Base-by-base conservation (phyloP, 768 basidiomycete genomes). In the Tricholoma matsutake region DNA sequence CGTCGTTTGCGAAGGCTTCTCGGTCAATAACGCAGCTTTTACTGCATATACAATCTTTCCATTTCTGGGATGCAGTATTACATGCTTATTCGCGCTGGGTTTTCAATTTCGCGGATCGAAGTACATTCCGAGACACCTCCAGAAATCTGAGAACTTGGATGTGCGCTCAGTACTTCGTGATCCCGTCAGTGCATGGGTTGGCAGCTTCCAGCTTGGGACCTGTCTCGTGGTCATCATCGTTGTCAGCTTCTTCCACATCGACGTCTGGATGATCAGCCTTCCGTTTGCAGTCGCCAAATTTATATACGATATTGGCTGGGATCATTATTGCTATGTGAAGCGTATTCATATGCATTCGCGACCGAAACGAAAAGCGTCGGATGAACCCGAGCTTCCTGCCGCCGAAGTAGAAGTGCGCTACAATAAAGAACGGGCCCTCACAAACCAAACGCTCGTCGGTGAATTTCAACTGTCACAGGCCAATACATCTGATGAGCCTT, bases 1-100 rank as follows among this genome's bases (percentile, higher is more conserved):
- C 20, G 90, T 98, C 52, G 86, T 97, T 22, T 91, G 92, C 54
- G 93, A 92, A 57, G 92, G 93, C 0, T 94, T 97, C 70, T 69
- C 77, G 4, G 80, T 96, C 51, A 88, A 89, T 54, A 91, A 92
- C 63, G 82, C 84, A 8, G 84, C 85, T 0, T 95, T 90, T 73
- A 91, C 90, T 0, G 90, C 88, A 0, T 94, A 94, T 74, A 85
- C 89, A 14, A 88, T 92, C 54, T 76, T 96, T 11, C 93, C 94
- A 0, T 91, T 94, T 67, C 69, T 96, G 29, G 87, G 83, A 3
- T 78, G 87, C 79, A 71, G 69, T 78, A 52, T 86, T n/a, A 80
- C 85, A 6, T 91, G 87, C 69, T 86, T 86, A 59, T 62, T 79
- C 1, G 83, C 78, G n/a, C 79, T 88, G 31, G 78, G 75, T 2